phyloP scores from a whole-genome alignment of 2,329 filamentous ascomycete species.

The Fusarium siculi region DNA sequence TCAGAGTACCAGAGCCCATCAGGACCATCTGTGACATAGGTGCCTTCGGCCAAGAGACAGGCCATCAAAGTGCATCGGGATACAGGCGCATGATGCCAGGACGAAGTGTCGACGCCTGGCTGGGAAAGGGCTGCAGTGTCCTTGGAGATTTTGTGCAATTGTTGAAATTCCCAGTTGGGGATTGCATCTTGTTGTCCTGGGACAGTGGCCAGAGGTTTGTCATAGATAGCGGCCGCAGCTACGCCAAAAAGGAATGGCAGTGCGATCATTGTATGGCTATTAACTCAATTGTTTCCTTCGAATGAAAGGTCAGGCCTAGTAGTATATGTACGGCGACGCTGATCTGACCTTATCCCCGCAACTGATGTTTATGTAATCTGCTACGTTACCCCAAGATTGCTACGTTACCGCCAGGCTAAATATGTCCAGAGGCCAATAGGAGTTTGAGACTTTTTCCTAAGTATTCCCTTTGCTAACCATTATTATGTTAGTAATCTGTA shows the following conservation, averaged over 20 bases:
- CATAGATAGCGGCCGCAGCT: not conserved
- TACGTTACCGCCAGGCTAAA: not conserved
- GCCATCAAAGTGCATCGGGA: not conserved
- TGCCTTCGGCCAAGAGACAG: not conserved
- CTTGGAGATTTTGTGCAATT: not conserved
- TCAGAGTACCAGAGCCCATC: not conserved
- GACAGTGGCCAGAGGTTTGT: not conserved
- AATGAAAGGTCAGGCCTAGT: not conserved
- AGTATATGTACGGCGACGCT: not conserved
- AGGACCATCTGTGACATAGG: not conserved
- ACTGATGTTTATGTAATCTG: not conserved
- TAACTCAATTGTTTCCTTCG: not conserved
- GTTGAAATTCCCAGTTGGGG: not conserved
- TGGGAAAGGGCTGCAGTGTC: not conserved
- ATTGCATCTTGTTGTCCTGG: not conserved
- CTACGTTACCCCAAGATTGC: not conserved
- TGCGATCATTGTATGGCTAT: not conserved
- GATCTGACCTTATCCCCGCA: not conserved
- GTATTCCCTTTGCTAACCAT: too few relatives aligned
- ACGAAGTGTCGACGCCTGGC: not conserved
- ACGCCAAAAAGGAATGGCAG: not conserved
- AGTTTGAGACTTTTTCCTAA: too few relatives aligned
- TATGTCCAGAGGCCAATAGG: not conserved
- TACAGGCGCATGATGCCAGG: not conserved
- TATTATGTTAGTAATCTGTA: too few relatives aligned